Conservation (phyloP, 257 asterid species). For the Solanum sparsipilum region DNA sequence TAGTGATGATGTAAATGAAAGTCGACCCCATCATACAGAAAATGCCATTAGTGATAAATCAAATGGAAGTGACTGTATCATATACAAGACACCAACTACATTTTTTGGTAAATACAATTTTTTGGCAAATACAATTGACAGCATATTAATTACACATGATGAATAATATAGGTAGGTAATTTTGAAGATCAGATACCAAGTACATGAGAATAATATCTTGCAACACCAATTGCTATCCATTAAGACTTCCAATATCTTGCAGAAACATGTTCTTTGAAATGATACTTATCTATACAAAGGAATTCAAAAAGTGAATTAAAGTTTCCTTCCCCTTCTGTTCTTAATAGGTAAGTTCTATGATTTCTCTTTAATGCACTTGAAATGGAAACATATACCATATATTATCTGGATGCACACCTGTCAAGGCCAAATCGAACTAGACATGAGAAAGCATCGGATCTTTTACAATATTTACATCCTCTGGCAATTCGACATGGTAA, state of each 20-base stretch:
- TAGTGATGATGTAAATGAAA: not conserved
- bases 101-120: not conserved
- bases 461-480: constrained; percentile 77
- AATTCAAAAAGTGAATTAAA: not conserved
- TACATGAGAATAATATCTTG: not conserved
- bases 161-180: not conserved
- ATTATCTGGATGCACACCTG: constrained; percentile 34
- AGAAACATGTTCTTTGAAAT: not conserved
- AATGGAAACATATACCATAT: not conserved
- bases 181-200: not conserved
- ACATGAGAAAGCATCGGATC: constrained; percentile 86
- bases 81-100: not conserved
- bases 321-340: not conserved
- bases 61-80: not conserved
- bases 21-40: not conserved
- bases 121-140: not conserved
- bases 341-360: not conserved
- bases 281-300: not conserved
- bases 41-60: not conserved
- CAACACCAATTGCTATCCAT: not conserved
- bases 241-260: not conserved
- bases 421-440: constrained; percentile 82
- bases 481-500: constrained; percentile 94
- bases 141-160: not conserved
- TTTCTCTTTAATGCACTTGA: not conserved